Conservation (phyloP, 2,329 filamentous ascomycete species). For the Nakataea oryzae region DNA sequence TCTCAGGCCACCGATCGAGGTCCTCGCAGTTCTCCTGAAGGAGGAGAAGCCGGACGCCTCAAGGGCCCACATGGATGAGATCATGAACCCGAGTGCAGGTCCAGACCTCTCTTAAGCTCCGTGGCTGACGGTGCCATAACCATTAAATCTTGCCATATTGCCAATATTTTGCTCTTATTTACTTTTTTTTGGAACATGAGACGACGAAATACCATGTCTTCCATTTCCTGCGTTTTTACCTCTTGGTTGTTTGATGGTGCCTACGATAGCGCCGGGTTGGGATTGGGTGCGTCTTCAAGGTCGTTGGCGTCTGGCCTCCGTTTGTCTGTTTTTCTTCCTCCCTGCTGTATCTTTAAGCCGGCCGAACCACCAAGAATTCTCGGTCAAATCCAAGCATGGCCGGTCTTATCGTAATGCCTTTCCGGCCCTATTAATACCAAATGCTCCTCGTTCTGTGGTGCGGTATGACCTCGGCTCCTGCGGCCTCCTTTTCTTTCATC, state of each 20-base stretch:
- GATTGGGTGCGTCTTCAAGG: background rate
- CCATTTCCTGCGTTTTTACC: background rate
- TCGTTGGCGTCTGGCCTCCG: background rate
- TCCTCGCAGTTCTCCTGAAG: slow-evolving; percentile 72
- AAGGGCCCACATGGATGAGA: slow-evolving; percentile 64
- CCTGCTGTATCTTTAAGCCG: too few species aligned
- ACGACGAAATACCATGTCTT: background rate
- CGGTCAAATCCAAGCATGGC: background rate
- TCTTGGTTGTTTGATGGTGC: background rate
- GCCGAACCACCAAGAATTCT: background rate
- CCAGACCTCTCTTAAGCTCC: slow-evolving; percentile 1
- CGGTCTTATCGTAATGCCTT: background rate
- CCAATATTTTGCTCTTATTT: background rate
- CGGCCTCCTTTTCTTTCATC: slow-evolving; percentile 72
- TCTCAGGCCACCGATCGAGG: slow-evolving; percentile 81
- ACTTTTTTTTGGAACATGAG: background rate
- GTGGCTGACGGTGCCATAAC: background rate
- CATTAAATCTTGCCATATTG: background rate
- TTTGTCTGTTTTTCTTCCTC: background rate
- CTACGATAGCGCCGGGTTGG: background rate
- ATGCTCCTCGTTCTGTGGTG: slow-evolving; percentile 90
- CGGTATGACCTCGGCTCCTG: slow-evolving; percentile 52
- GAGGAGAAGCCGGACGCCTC: slow-evolving; percentile 52
- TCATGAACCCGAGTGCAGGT: slow-evolving; percentile 39
- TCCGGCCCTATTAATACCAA: slow-evolving; percentile 58